Conservation (phyloP, 2,329 filamentous ascomycete genomes). For the Orbilia brochopaga region DNA sequence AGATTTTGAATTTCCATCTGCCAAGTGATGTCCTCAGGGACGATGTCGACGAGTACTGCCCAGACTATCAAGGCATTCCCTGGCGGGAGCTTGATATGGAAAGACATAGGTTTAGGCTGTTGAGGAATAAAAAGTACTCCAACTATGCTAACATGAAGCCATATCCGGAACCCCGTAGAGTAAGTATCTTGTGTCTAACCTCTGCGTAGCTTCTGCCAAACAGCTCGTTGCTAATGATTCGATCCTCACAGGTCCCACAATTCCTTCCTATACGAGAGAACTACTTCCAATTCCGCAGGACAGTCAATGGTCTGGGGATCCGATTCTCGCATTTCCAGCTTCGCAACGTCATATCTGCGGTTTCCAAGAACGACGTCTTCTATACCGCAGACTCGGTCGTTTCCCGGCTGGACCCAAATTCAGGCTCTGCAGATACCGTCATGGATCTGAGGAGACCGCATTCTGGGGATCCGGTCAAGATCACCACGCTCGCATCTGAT, state of each 20-base stretch:
- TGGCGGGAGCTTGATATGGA: constrained; percentile 53
- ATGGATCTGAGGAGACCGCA: constrained; percentile 52
- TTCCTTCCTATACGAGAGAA: constrained; percentile 52
- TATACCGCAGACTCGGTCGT: constrained; percentile 65
- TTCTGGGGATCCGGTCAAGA: constrained; percentile 52
- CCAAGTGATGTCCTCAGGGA: constrained; percentile 51
- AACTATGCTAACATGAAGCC: constrained; percentile 54
- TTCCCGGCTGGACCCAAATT: constrained; percentile 63
- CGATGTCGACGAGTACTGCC: constrained; percentile 51
- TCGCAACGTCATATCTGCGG: constrained; percentile 67
- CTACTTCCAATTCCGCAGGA: constrained; percentile 67
- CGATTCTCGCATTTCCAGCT: constrained; percentile 71
- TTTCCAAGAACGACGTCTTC: constrained; percentile 65
- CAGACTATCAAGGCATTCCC: constrained; percentile 54
- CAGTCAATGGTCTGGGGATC: constrained; percentile 65
- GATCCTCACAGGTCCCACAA: constrained; percentile 30
- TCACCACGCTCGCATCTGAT: constrained; percentile 56
- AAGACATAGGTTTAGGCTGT: constrained; percentile 45
- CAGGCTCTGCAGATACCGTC: constrained; percentile 57
- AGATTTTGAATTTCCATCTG: constrained; percentile 47
- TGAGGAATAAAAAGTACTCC: constrained; percentile 52
- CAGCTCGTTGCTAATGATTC: constrained; percentile 7
- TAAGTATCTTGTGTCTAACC: constrained; percentile 48
- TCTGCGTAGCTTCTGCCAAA: background rate
- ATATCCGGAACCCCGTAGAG: constrained; percentile 50